Evolutionary conservation across 2,329 filamentous ascomycete genomes (phyloP), one percentile per base, ranked within the genome.

Genomic region (Ceratocystiopsis brevicomis): DNA sequence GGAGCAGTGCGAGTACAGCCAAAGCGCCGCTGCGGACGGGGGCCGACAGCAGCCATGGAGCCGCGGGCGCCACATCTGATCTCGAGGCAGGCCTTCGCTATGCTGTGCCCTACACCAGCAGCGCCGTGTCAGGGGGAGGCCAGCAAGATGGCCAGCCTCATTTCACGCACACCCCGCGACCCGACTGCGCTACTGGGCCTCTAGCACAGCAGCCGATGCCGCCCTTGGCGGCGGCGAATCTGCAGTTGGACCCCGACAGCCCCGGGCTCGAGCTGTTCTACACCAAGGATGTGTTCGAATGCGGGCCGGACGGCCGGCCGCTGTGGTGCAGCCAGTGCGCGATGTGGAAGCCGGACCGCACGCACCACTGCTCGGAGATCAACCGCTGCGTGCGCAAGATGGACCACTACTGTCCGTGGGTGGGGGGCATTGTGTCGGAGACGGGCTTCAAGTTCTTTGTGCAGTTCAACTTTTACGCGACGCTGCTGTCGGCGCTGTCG

Each of bases 371-470:
- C 54, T 78, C 78, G 42, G 83, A 93, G 55, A 65, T 90, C 13
- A 75, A 75, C 41, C 71, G 85, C 38, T 96, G 88, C 54, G 81
- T 93, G 18, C 65, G 71, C 37, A 90, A 90, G 54, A 90, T 95
- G 81, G 88, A 96, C 49, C 88, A 96, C 56, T 90, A 87, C 53
- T 98, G 90, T 54, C 90, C 88, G 0, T 96, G 81, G 81, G 87
- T 93, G n/a, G 88, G 88, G 4, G 90, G 88, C 18, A 82, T 94
- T 50, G 78, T 98, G 11, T 81, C 77, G 0, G 87, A 95, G 57
- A 86, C 76, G 2, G 76, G 71, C 3, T 87, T 88, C 64, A 95
- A 95, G 53, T 95, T 84, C 60, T 96, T 98, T 55, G 65, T 86
- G 12, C 90, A 95, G 51, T 94, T 95, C 54, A 76, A 77, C 15